Base-by-base conservation (phyloP, 1,284 basidiomycete genomes). In the Flammula alnicola region DNA sequence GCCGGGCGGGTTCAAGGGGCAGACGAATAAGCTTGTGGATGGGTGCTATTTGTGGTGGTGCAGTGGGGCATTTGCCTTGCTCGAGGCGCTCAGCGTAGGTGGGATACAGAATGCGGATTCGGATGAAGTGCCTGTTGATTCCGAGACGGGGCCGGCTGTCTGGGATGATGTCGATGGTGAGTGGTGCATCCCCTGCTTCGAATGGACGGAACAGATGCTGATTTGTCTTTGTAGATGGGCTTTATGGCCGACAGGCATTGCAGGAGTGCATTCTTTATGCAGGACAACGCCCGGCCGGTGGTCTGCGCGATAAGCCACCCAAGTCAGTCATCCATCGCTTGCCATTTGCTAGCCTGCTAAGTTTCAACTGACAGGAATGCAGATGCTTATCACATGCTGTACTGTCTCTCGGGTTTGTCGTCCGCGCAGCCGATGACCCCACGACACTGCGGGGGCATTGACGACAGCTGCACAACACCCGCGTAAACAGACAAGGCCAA, bases 21-120 rank as follows among this genome's bases (percentile, higher is more conserved):
- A 97, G 35, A 93, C 93, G 51, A 99, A 99, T 69, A 99, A 99
- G 71, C 81, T 99, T 10, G 96, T 99, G 0, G 97, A 99, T 63
- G 97, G 96, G 2, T 99, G 97, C 71, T 99, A 99, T 69, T 88
- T 91, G 25, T 99, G 97, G 97, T 99, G 95, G 91, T 92, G 95
- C 22, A 96, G 92, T 2, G 95, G 95, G 0, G 81, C 89, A n/a
- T 91, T 97, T 64, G 79, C 83, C 0, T 72, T 98, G 8, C 71
- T 97, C 0, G 88, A 91, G 46, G 84, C 89, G 9, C 68, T 89
- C 1, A 81, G 83, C 6, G 67, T 79, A 2, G 72, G 70, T 44
- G 61, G 70, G 5, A 40, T 61, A 19, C 63, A 64, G 36, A 63
- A 67, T 49, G 54, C 57, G 7, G 54, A 59, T 17, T 55, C 57